Percentiles rank a stretch among this genome's conserved stretches.
Evolutionary conservation across 2,329 filamentous ascomycete species (phyloP).

Genomic region (Aaosphaeria arxii): DNA sequence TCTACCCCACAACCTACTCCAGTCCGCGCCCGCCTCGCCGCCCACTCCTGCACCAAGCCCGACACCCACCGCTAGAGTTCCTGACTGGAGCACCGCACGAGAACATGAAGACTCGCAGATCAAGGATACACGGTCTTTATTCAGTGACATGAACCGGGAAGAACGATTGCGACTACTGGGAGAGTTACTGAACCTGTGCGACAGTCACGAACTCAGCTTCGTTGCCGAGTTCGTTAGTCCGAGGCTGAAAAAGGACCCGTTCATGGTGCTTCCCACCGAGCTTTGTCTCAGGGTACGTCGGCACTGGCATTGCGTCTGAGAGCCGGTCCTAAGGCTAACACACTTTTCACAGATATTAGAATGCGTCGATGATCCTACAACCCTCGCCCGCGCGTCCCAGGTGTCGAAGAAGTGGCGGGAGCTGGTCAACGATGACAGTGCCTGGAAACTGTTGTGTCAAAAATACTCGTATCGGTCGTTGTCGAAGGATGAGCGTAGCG

Average conservation of each 20-base stretch:
- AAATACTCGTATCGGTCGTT: slow-evolving; percentile 81
- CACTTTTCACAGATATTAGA: slow-evolving; percentile 70
- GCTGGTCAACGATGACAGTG: slow-evolving; percentile 91
- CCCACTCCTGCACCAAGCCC: slow-evolving; percentile 67
- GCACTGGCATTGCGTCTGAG: slow-evolving; percentile 6
- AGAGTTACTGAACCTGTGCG: slow-evolving; percentile 89
- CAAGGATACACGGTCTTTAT: slow-evolving; percentile 74
- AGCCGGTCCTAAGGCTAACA: slow-evolving; percentile 8
- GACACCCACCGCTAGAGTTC: slow-evolving; percentile 60
- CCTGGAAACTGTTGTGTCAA: slow-evolving; percentile 95
- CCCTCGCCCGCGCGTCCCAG: slow-evolving; percentile 87
- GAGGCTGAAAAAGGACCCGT: slow-evolving; percentile 91
- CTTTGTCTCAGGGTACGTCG: slow-evolving; percentile 76
- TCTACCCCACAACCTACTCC: slow-evolving; percentile 59
- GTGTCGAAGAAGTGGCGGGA: slow-evolving; percentile 96
- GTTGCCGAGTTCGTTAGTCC: slow-evolving; percentile 96
- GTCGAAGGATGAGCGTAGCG: slow-evolving; percentile 44
- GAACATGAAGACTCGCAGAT: slow-evolving; percentile 82
- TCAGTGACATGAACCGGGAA: slow-evolving; percentile 70
- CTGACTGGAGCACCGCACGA: slow-evolving; percentile 73
- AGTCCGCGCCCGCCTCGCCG: slow-evolving; percentile 63
- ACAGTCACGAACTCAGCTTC: slow-evolving; percentile 91
- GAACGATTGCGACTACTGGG: slow-evolving; percentile 80
- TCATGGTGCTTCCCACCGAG: slow-evolving; percentile 87
- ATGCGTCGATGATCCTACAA: slow-evolving; percentile 95